A percentile compares a stretch with the other conserved stretches of the same genome.
These are phyloP conservation scores for Mycotypha africana DNA, from an alignment of 371 early-diverging fungal species.

Conservation along the genomic window DNA sequence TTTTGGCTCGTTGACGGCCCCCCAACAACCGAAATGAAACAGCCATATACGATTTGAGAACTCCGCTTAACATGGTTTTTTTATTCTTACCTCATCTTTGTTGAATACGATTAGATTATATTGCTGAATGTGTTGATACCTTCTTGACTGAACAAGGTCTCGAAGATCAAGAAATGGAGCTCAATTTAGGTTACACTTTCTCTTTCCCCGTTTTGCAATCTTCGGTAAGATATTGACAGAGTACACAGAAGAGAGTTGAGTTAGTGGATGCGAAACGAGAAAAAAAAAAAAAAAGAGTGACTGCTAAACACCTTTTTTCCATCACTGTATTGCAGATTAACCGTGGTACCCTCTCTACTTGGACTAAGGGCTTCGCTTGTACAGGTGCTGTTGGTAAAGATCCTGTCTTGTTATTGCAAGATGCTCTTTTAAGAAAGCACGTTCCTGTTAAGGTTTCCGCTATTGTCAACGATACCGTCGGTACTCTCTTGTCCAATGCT, in stretches of 20 bases:
- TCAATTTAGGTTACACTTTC: constrained; percentile 91
- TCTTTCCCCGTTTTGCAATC: constrained; percentile 91
- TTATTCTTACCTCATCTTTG: constrained; percentile 1
- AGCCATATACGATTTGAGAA: background rate
- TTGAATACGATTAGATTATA: constrained; percentile 40
- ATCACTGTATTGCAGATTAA: constrained; percentile 36
- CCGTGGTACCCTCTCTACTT: constrained; percentile 72
- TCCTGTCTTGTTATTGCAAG: constrained; percentile 82
- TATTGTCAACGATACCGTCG: constrained; percentile 95
- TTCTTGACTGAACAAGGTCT: constrained; percentile 66
- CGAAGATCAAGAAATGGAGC: constrained; percentile 25
- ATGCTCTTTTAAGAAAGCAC: constrained; percentile 72
- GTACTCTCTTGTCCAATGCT: constrained; percentile 85
- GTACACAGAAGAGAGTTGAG: no score
- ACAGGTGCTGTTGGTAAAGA: constrained; percentile 82
- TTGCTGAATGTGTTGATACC: constrained; percentile 81
- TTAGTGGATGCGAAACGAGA: no score
- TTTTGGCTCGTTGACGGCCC: no score
- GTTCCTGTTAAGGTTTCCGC: constrained; percentile 77
- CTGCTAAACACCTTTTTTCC: constrained; percentile 6
- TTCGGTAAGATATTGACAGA: constrained; percentile 25
- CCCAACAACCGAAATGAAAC: background rate
- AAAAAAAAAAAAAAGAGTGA: background rate
- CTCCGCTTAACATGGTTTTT: constrained; percentile 12
- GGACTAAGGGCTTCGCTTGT: constrained; percentile 92